Evolutionary conservation across 768 basidiomycete genomes (phyloP).

Genomic region (Lyophyllum atratum): DNA sequence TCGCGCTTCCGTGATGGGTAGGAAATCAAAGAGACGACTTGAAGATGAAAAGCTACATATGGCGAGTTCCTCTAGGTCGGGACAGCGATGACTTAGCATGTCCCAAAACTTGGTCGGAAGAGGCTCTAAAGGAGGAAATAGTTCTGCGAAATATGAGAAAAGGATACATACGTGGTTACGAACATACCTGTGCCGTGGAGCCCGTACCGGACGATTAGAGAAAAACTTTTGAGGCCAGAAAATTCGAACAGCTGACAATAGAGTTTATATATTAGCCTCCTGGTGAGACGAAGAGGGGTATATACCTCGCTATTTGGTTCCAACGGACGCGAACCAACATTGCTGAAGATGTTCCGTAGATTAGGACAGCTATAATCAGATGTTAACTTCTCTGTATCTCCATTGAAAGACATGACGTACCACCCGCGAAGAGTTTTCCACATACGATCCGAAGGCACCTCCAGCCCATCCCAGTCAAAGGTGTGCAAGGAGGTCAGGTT

Average conservation of each 20-base stretch:
- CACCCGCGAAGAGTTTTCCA: slow-evolving; percentile 41
- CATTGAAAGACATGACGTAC: slow-evolving; percentile 28
- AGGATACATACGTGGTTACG: not conserved
- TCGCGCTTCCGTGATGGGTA: slow-evolving; percentile 36
- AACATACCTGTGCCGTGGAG: slow-evolving; percentile 37
- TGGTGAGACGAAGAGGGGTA: not conserved
- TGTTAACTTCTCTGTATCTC: not conserved
- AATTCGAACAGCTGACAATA: slow-evolving; percentile 41
- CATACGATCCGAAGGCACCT: slow-evolving; percentile 42
- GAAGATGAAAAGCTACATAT: slow-evolving; percentile 53
- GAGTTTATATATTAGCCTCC: not conserved
- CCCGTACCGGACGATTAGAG: slow-evolving; percentile 48
- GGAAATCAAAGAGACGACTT: slow-evolving; percentile 44
- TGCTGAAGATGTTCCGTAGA: slow-evolving; percentile 44
- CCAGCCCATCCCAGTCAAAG: slow-evolving; percentile 56
- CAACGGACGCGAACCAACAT: slow-evolving; percentile 39
- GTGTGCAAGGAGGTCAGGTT: slow-evolving; percentile 37
- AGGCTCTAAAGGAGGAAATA: slow-evolving; percentile 39
- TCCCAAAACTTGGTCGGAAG: slow-evolving; percentile 47
- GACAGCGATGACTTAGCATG: slow-evolving; percentile 48
- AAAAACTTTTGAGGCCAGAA: slow-evolving; percentile 43
- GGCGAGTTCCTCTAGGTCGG: slow-evolving; percentile 49
- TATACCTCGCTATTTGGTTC: slow-evolving; percentile 33
- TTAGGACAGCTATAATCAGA: slow-evolving; percentile 38
- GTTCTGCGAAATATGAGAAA: slow-evolving; percentile 24